phyloP scores from a whole-genome alignment of 257 asterid species.

The Solanum chiquidenum region DNA sequence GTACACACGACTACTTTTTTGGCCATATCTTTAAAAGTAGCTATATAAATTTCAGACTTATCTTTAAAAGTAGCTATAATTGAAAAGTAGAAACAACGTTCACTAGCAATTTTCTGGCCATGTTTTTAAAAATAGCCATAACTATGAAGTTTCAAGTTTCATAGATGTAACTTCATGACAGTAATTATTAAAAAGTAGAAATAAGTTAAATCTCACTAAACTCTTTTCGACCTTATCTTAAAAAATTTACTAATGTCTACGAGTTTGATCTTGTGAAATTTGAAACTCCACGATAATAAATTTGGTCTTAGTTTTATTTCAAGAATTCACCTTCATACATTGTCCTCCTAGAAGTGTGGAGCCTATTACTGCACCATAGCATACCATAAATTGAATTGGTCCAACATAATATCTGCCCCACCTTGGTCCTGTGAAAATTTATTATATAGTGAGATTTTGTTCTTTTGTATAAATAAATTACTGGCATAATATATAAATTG shows the following conservation, averaged over 20 bases:
- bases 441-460: background rate
- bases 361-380: conserved; percentile 90
- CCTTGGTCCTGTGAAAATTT: conserved; percentile 38
- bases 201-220: background rate
- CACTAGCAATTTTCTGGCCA: background rate
- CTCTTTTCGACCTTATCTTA: background rate
- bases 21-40: background rate
- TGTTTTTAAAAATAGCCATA: background rate
- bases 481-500: too few species aligned
- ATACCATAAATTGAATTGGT: conserved; percentile 72
- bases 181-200: background rate
- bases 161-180: background rate
- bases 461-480: background rate
- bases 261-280: background rate
- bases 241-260: too few species aligned
- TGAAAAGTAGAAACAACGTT: background rate
- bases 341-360: conserved; percentile 84
- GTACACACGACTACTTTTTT: background rate
- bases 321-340: conserved; percentile 57
- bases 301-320: background rate
- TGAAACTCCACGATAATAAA: background rate
- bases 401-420: conserved; percentile 82
- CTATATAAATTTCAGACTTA: background rate
- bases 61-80: background rate
- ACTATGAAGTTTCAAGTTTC: background rate